Conservation (phyloP, 2,329 filamentous ascomycete species). For the Nigrograna mackinnonii region DNA sequence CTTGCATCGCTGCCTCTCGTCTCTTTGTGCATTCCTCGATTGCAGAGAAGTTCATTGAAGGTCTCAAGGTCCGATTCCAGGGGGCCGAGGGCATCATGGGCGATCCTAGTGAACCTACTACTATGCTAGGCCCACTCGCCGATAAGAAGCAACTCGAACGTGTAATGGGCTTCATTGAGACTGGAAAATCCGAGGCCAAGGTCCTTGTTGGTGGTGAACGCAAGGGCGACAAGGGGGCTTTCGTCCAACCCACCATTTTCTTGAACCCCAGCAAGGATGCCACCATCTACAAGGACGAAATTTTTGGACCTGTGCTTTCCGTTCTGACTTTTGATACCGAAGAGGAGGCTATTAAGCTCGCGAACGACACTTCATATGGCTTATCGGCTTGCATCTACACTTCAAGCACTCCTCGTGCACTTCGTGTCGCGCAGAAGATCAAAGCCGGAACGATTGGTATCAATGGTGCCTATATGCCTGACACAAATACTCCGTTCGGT, state of each 20-base stretch:
- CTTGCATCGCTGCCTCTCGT: conserved; percentile 28
- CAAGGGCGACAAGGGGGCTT: conserved; percentile 29
- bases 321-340: conserved; percentile 36
- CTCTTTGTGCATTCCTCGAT: conserved; percentile 33
- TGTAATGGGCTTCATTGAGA: conserved; percentile 32
- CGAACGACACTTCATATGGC: conserved; percentile 35
- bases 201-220: conserved; percentile 29
- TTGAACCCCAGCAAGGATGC: conserved; percentile 24
- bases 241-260: conserved; percentile 34
- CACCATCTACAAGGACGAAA: conserved; percentile 31
- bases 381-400: conserved; percentile 20
- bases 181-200: conserved; percentile 28
- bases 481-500: conserved; percentile 26
- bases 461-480: conserved; percentile 36
- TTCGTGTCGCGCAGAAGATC: conserved; percentile 25
- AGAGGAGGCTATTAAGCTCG: conserved; percentile 33
- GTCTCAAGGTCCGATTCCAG: conserved; percentile 26
- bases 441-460: conserved; percentile 28
- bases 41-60: conserved; percentile 28
- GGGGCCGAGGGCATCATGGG: conserved; percentile 20
- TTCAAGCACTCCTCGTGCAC: conserved; percentile 16
- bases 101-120: conserved; percentile 18
- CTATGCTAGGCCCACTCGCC: conserved; percentile 32
- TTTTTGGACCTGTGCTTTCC: conserved; percentile 35
- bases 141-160: conserved; percentile 30